Base-by-base conservation (phyloP, 192 early-diverging fungal genomes). In the Ambispora gerdemannii region DNA sequence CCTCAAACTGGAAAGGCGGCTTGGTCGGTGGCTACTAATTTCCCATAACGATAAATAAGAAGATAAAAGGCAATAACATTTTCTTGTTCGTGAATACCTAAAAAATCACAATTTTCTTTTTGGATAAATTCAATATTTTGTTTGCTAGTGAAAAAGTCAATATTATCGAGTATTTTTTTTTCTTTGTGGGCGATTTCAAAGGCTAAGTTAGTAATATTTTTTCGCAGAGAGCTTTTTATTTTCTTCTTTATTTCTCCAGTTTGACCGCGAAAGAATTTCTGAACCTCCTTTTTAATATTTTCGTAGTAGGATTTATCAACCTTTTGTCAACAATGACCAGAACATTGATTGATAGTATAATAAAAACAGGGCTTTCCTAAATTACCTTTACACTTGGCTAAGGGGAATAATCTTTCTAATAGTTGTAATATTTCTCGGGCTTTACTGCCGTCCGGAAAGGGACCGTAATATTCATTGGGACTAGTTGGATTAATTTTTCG, bases 131-230 rank as follows among this genome's bases (percentile, higher is more conserved):
- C 55, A 11, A 58, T 24, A 3, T 58, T 58, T 58, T 58, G 55
- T 3, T 58, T 11, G 3, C 55, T 58, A 4, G 55, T 58, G 3
- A 58, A 58, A 58, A 58, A 58, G 3, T 58, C 55, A 58, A 58
- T 58, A 4, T 58, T 58, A 58, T 58, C 55, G n/a, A 58, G 27
- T n/a, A 58, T 58, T 58, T 58, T 58, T 58, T 58, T 58, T 24
- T 58, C 55, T 24, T 58, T 58, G 55, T 24, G 55, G 55, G 55
- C 55, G 3, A 58, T 58, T 58, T 58, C 55, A 4, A 58, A 58
- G 22, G 55, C 55, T 4, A 58, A 58, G 3, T 58, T 58, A 58
- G 11, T 58, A 58, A 58, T 58, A 4, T 58, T 58, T 58, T 58
- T 58, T 11, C 17, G 11, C 10, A 58, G 22, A 1, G 55, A 58